Evolutionary conservation across 1,139 yeast species (phyloP).

Genomic region (Scheffersomyces cryptocercus): DNA sequence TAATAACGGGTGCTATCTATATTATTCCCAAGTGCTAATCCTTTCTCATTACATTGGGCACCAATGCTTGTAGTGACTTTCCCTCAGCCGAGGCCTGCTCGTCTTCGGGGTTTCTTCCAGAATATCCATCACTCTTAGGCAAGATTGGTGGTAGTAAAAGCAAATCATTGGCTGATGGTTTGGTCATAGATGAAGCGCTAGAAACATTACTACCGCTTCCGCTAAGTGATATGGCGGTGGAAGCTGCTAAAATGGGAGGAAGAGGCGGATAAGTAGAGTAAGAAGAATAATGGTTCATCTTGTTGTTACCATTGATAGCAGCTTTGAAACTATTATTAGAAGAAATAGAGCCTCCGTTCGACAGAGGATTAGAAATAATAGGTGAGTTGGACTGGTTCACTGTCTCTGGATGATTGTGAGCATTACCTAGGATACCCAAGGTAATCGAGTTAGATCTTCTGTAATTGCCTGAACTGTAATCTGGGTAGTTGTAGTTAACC

Average conservation of each 20-base stretch:
- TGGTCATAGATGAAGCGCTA: background rate
- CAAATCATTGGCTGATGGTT: background rate
- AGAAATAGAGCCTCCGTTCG: background rate
- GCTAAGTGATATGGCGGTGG: background rate
- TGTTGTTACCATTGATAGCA: conserved; percentile 1
- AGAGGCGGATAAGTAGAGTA: conserved; percentile 2
- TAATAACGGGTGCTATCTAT: background rate
- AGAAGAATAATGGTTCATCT: conserved; percentile 1
- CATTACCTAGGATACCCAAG: conserved; percentile 10
- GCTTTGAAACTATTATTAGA: background rate
- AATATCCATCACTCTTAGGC: background rate
- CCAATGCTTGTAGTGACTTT: background rate
- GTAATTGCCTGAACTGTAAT: conserved; percentile 5
- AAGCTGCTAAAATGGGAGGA: conserved; percentile 2
- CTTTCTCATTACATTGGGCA: background rate
- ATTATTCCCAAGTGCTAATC: background rate
- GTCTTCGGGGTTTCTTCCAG: background rate
- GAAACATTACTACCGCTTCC: background rate
- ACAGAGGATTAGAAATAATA: background rate
- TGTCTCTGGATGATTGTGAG: background rate
- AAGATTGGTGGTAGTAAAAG: background rate
- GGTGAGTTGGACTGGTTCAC: background rate
- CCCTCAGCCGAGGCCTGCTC: background rate
- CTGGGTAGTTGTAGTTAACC: conserved; percentile 4
- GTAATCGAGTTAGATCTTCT: conserved; percentile 14